Evolutionary conservation across 1,284 basidiomycete genomes (phyloP).

Genomic region (Cyathus pygmaeus): DNA sequence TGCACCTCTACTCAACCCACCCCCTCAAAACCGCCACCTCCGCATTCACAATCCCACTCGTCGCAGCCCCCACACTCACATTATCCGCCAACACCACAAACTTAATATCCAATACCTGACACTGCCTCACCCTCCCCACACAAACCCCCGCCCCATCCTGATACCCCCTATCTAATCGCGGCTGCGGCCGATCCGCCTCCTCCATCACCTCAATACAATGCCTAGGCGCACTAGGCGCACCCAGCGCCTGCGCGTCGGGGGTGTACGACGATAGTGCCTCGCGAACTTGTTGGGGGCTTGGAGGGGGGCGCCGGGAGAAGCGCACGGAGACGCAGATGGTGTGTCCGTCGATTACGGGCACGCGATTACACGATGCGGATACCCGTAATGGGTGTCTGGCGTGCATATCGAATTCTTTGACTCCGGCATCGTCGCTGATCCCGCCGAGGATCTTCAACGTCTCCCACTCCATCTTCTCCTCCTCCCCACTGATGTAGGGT

Average conservation of each 20-base stretch:
- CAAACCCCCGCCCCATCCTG: constrained; percentile 93
- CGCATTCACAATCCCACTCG: constrained; percentile 97
- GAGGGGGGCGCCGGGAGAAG: constrained; percentile 85
- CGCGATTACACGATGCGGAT: constrained; percentile 92
- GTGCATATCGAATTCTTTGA: constrained; percentile 87
- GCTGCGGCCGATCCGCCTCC: constrained; percentile 93
- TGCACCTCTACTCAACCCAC: constrained; percentile 44
- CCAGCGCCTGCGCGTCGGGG: constrained; percentile 82
- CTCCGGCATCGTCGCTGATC: constrained; percentile 63
- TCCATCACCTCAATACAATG: constrained; percentile 94
- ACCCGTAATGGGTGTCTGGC: constrained; percentile 82
- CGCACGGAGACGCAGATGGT: constrained; percentile 89
- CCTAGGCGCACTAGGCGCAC: constrained; percentile 87
- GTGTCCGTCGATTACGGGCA: constrained; percentile 94
- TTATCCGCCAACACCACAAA: constrained; percentile 97
- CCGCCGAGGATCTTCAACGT: constrained; percentile 96
- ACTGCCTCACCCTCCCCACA: constrained; percentile 92
- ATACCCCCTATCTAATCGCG: constrained; percentile 90
- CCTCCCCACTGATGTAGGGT: constrained; percentile 94
- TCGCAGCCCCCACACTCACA: constrained; percentile 96
- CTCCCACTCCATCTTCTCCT: constrained; percentile 99
- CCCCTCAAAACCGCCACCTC: constrained; percentile 93
- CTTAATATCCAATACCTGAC: constrained; percentile 93
- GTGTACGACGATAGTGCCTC: constrained; percentile 83
- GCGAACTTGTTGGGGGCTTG: constrained; percentile 88